Percentiles rank a stretch among this genome's conserved stretches.
Conservation (phyloP, 2,329 filamentous ascomycete species). For the Botrytis fragariae region DNA sequence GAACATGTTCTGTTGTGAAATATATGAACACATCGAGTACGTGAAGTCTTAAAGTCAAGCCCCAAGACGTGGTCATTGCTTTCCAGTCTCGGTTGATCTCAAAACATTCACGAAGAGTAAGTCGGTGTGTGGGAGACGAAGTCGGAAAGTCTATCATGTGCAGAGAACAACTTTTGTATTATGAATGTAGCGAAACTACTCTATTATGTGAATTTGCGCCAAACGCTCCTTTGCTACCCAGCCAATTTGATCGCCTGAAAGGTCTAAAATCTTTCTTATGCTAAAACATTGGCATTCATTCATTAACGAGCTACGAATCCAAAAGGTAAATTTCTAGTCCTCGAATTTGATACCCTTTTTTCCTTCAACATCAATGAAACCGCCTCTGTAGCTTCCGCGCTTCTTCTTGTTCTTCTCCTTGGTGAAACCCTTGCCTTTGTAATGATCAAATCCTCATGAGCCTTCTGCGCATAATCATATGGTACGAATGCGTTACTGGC, state of each 20-base stretch:
- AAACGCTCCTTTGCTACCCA: slow-evolving; percentile 20
- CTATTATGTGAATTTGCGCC: slow-evolving; percentile 16
- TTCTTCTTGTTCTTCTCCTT: slow-evolving; percentile 99
- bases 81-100: not conserved
- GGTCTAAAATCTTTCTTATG: not conserved
- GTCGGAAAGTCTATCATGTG: not conserved
- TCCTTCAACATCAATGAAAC: slow-evolving; percentile 76
- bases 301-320: not conserved
- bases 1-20: not conserved
- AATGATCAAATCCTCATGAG: slow-evolving; percentile 82
- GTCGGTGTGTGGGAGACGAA: not conserved
- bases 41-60: not conserved
- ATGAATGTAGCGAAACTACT: slow-evolving; percentile 15
- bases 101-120: not conserved
- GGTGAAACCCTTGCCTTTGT: slow-evolving; percentile 95
- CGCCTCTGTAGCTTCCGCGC: slow-evolving; percentile 85
- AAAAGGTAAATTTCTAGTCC: slow-evolving; percentile 53
- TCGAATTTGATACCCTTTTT: slow-evolving; percentile 94
- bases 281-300: not conserved
- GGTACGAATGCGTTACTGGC: slow-evolving; percentile 77
- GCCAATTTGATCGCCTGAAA: slow-evolving; percentile 4
- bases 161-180: slow-evolving; percentile 18
- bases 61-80: not conserved
- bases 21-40: not conserved
- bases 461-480: slow-evolving; percentile 85